A percentile compares a stretch with the other conserved stretches of the same genome.
Conservation (phyloP, 2,329 filamentous ascomycete species). For the Cryoendolithus antarcticus region DNA sequence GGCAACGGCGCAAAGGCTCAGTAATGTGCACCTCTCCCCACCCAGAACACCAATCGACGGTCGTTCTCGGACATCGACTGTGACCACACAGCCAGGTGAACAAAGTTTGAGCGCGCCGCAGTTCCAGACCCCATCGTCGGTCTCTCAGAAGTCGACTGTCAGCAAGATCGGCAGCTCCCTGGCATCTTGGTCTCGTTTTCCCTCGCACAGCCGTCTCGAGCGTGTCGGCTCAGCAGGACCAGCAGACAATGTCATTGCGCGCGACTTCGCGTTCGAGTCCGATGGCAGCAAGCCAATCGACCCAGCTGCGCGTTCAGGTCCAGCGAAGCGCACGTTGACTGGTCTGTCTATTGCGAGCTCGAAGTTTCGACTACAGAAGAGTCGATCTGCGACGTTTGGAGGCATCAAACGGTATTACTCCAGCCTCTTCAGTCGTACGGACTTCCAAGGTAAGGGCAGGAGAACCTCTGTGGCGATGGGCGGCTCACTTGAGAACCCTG, state of each 20-base stretch:
- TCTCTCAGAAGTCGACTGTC: background rate
- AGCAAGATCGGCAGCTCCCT: conserved; percentile 14
- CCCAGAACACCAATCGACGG: background rate
- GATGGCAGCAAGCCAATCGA: background rate
- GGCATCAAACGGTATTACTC: conserved; percentile 33
- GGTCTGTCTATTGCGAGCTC: conserved; percentile 2
- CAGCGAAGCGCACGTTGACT: background rate
- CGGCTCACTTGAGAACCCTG: conserved; percentile 33
- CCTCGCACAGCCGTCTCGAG: conserved; percentile 32
- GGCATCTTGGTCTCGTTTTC: conserved; percentile 33
- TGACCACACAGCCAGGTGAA: background rate
- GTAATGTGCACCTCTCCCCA: conserved; percentile 1
- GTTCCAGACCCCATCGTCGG: conserved; percentile 3
- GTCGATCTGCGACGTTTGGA: conserved; percentile 30
- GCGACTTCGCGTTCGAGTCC: conserved; percentile 28
- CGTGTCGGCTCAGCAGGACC: conserved; percentile 29
- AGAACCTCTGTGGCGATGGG: conserved; percentile 30
- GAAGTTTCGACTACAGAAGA: conserved; percentile 16
- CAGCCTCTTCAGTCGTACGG: conserved; percentile 29
- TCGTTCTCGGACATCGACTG: background rate
- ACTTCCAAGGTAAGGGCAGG: conserved; percentile 31
- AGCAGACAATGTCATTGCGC: conserved; percentile 26
- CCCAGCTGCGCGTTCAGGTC: background rate
- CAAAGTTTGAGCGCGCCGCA: no score
- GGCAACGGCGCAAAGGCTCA: background rate